Base-by-base conservation (phyloP, 495 filamentous ascomycete species). In the Aspergillus homomorphus region DNA sequence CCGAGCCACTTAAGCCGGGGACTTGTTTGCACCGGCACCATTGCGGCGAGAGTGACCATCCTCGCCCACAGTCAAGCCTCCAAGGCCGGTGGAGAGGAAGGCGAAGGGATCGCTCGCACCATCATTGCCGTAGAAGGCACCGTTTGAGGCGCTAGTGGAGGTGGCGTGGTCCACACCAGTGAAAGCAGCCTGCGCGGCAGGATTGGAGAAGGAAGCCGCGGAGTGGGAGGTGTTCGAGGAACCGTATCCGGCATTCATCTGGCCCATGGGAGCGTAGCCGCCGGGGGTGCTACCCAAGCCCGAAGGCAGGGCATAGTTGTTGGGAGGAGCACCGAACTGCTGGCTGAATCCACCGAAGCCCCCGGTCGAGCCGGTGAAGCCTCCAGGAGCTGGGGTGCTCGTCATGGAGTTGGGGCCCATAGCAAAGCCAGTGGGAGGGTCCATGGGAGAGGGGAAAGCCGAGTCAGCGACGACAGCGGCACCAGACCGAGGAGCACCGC, bases 381-480 rank as follows among this genome's bases (percentile, higher is more conserved):
- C 88, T 16, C 87, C 92, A 43, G 90, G 87, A 10, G 89, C 91
- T 20, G 92, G 90, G 22, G 89, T 92, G 53, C 89, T 90, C 21
- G 84, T 83, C 81, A 95, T 93, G 12, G 91, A 92, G 53, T 84
- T 87, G 41, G 89, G 89, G 5, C 81, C 83, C 81, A 84, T 84
- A 57, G 85, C 83, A 67, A 93, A 97, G 59, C 82, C 82, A 15
- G 89, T 88, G 4, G 90, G 88, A 19, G 87, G 80, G 51, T 96
- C 91, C 86, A 96, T 91, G 6, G 92, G 88, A 8, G 90, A 93
- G 16, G 92, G 87, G 77, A 92, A 97, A 18, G 89, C 90, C 22
- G 91, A 90, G 67, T 97, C 94, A 24, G 92, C 92, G 54, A 97
- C 91, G 16, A 98, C 89, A 23, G 92, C 91, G 53, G 94, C 94